Evolutionary conservation across 1,284 basidiomycete species (phyloP).

Genomic region (Trametes hirsuta): DNA sequence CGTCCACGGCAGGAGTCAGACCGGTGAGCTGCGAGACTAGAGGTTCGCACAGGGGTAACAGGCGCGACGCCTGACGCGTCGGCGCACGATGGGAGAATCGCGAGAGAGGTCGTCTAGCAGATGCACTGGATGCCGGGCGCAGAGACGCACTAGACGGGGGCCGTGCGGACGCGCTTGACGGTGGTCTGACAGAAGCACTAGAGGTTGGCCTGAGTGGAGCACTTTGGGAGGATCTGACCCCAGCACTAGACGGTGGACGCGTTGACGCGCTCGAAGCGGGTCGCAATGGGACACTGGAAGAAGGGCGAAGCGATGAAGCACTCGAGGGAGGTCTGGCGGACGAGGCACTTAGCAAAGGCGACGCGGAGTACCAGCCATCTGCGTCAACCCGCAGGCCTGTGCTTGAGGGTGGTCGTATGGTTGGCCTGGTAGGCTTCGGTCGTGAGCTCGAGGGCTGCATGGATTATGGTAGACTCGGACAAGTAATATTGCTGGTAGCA

Average conservation of each 20-base stretch:
- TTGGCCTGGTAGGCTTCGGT: neutral
- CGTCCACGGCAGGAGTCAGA: constrained; percentile 39
- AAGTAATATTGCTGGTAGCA: neutral
- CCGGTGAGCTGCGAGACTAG: constrained; percentile 59
- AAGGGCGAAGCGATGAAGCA: constrained; percentile 11
- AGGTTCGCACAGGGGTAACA: constrained; percentile 56
- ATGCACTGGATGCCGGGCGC: constrained; percentile 29
- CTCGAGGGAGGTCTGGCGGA: constrained; percentile 12
- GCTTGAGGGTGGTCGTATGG: neutral
- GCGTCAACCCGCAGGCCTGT: constrained; percentile 10
- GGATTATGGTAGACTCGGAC: neutral
- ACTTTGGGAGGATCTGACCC: constrained; percentile 17
- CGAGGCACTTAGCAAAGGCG: constrained; percentile 14
- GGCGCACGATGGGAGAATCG: constrained; percentile 57
- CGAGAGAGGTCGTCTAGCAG: constrained; percentile 50
- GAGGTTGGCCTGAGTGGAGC: constrained; percentile 10
- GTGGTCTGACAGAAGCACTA: constrained; percentile 23
- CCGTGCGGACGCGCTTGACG: constrained; percentile 30
- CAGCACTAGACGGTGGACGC: constrained; percentile 24
- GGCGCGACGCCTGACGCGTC: constrained; percentile 48
- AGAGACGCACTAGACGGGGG: constrained; percentile 40
- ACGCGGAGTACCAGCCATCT: constrained; percentile 23
- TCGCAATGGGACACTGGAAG: constrained; percentile 18
- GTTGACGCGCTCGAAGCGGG: constrained; percentile 26
- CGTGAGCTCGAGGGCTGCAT: constrained; percentile 18